Base-by-base conservation (phyloP, 192 early-diverging fungal species). In the Dispira simplex region DNA sequence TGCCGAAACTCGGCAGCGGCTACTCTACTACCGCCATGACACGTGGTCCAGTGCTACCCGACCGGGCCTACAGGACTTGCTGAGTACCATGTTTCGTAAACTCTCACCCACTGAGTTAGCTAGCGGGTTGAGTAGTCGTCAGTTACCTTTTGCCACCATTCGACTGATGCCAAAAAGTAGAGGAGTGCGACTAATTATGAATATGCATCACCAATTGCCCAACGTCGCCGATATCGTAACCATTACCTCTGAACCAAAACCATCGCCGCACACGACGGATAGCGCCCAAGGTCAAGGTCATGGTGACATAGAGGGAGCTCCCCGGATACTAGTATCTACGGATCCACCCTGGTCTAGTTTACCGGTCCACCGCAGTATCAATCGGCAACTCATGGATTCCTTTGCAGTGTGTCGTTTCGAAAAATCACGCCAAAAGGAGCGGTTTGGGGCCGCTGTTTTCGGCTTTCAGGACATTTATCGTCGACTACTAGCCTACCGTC, bases 101-200 rank as follows among this genome's bases (percentile, higher is more conserved):
- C 18, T 62, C 16, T 1, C 44, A 0, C 20, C 59, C 28, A 20
- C 23, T 45, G 26, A 62, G 44, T 3, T 26, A 25, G 0, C 23
- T 14, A 28, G 25, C 25, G 4, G 2, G 20, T 56, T 56, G 18
- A 28, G 25, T 56, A 3, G 54, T 13, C 75, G 66, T 56, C 46
- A 63, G 0, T 77, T 78, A 51, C 70, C 64, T 2, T 84, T 74
- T 66, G 81, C 86, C n/a, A 78, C 71, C 49, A 67, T 96, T 14
- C 82, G 93, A 0, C 74, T 96, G 46, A 76, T 96, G 25, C 91
- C 91, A 46, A 96, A 96, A 69, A 76, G 73, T 43, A 55, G 64
- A 21, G 89, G 86, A 8, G 70, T 88, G n/a, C 80, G 93, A 12
- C 75, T 86, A 16, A 93, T 96, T 65, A 82, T 79, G 56, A 93